These are phyloP conservation scores for Naganishia antarctica DNA, from an alignment of 768 basidiomycete species.

Conservation along the genomic window DNA sequence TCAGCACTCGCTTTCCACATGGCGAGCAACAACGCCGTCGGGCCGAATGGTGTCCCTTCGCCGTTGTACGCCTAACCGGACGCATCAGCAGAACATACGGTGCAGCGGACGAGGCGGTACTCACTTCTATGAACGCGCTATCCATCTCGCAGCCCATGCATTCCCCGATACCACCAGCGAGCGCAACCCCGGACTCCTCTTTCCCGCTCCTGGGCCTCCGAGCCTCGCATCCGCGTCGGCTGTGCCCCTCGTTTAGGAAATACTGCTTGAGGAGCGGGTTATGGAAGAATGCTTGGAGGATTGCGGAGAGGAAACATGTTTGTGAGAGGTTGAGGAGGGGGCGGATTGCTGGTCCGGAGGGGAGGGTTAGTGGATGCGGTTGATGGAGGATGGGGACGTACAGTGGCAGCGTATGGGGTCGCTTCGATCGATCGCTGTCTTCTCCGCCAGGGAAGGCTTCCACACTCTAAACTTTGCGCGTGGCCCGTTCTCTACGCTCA, in stretches of 20 bases:
- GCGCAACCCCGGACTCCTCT: constrained; percentile 39
- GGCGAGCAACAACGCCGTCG: constrained; percentile 72
- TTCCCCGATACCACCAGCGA: constrained; percentile 35
- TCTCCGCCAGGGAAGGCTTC: not conserved
- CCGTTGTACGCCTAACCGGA: constrained; percentile 52
- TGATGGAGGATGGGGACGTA: not conserved
- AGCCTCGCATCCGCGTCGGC: constrained; percentile 54
- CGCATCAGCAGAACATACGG: not conserved
- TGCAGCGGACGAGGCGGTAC: constrained; percentile 1
- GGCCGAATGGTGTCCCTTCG: constrained; percentile 65
- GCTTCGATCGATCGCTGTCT: not conserved
- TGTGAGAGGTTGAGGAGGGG: constrained; percentile 83
- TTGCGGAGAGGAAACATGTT: constrained; percentile 89
- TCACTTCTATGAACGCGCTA: constrained; percentile 52
- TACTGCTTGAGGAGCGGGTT: constrained; percentile 85
- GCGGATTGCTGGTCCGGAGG: constrained; percentile 59
- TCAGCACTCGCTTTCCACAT: constrained; percentile 76
- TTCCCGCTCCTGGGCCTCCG: constrained; percentile 36
- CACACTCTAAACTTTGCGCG: constrained; percentile 6
- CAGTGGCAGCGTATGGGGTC: constrained; percentile 54
- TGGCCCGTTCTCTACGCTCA: constrained; percentile 31
- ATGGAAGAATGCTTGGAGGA: constrained; percentile 80
- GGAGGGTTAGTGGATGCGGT: not conserved
- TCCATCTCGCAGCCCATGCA: constrained; percentile 96
- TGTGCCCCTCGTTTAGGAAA: constrained; percentile 87